Evolutionary conservation across 164 flowering plant genomes (phyloP).

Genomic region (Houttuynia cordata): DNA sequence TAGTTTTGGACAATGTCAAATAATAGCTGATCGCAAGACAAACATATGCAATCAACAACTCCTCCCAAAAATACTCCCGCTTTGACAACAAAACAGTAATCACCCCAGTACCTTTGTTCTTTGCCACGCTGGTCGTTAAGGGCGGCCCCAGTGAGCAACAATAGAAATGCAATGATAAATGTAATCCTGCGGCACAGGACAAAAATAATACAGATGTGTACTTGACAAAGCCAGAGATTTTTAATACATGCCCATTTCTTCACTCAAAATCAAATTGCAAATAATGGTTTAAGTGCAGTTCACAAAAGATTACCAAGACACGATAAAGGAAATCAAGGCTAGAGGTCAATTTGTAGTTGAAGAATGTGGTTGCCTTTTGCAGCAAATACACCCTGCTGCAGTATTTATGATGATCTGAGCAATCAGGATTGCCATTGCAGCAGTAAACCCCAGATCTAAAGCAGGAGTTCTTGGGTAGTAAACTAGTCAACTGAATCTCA

Average conservation of each 20-base stretch:
- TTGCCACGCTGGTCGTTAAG: constrained; percentile 64
- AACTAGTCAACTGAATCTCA: constrained; percentile 31
- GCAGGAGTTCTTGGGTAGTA: constrained; percentile 79
- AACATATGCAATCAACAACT: constrained; percentile 53
- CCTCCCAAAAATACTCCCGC: constrained; percentile 90
- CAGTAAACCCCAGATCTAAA: constrained; percentile 58
- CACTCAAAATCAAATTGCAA: not conserved
- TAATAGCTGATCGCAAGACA: constrained; percentile 60
- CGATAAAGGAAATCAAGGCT: constrained; percentile 53
- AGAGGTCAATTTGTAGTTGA: constrained; percentile 46
- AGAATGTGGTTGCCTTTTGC: constrained; percentile 42
- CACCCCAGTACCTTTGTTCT: constrained; percentile 47
- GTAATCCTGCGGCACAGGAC: constrained; percentile 57
- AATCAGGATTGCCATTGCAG: constrained; percentile 53
- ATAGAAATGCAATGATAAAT: constrained; percentile 70
- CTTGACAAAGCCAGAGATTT: too few species aligned
- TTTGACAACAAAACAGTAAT: constrained; percentile 79
- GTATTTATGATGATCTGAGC: constrained; percentile 57
- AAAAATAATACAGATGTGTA: not conserved
- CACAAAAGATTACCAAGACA: constrained; percentile 60
- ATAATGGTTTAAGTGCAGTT: not conserved
- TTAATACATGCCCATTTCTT: not conserved
- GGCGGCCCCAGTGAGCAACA: constrained; percentile 81
- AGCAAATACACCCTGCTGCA: constrained; percentile 77
- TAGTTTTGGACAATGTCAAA: constrained; percentile 26